phyloP scores from a whole-genome alignment of 108 stramenopile species.

The Pseudonitzschia delicatissima region DNA sequence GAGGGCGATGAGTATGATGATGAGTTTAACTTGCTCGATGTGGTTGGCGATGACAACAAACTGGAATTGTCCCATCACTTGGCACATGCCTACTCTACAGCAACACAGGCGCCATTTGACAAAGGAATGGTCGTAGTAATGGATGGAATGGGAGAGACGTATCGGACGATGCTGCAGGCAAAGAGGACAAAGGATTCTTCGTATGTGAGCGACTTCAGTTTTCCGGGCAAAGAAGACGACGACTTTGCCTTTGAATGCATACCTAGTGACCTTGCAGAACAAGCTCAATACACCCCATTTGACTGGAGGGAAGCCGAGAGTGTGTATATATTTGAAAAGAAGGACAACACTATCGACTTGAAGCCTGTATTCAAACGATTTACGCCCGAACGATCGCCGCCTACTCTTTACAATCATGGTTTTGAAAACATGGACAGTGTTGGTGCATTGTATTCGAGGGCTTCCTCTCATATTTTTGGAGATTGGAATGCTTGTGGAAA shows the following conservation, averaged over 20 bases:
- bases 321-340: slow-evolving; percentile 78
- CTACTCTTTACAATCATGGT: slow-evolving; percentile 68
- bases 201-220: slow-evolving; percentile 78
- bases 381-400: slow-evolving; percentile 76
- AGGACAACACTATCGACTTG: slow-evolving; percentile 31
- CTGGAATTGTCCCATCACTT: slow-evolving; percentile 92
- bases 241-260: slow-evolving; percentile 53
- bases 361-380: slow-evolving; percentile 91
- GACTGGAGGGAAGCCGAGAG: slow-evolving; percentile 93
- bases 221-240: slow-evolving; percentile 11
- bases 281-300: slow-evolving; percentile 39
- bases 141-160: slow-evolving; percentile 95
- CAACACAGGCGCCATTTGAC: slow-evolving; percentile 78
- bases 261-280: slow-evolving; percentile 69
- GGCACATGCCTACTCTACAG: slow-evolving; percentile 93
- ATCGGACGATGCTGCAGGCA: slow-evolving; percentile 76
- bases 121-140: slow-evolving; percentile 87
- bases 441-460: slow-evolving; percentile 93
- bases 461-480: slow-evolving; percentile 91
- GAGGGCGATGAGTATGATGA: slow-evolving; percentile 69
- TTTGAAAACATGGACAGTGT: slow-evolving; percentile 95
- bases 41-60: slow-evolving; percentile 7
- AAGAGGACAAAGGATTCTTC: slow-evolving; percentile 36
- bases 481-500: slow-evolving; percentile 97
- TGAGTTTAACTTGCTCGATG: slow-evolving; percentile 61